Evolutionary conservation across 345 rosid genomes (phyloP).

Genomic region (Eucalyptus pauciflora): DNA sequence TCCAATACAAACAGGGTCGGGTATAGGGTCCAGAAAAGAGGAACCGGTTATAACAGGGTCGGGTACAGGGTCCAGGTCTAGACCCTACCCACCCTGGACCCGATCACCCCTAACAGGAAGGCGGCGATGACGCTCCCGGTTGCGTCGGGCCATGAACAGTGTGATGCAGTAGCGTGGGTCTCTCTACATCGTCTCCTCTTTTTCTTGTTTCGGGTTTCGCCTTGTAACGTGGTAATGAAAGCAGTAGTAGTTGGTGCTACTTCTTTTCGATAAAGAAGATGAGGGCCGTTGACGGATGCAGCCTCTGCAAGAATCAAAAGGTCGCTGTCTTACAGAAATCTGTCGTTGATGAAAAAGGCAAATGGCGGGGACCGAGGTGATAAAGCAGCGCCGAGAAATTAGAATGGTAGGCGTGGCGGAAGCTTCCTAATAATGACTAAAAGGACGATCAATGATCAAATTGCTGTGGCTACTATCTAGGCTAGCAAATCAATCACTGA

Average conservation of each 20-base stretch:
- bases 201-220: background rate
- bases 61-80: no score
- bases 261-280: background rate
- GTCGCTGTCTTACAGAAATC: background rate
- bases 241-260: background rate
- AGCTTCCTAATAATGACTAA: background rate
- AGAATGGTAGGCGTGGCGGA: background rate
- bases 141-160: background rate
- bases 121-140: background rate
- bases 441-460: background rate
- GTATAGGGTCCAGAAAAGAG: no score
- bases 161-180: background rate
- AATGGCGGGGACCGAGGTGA: background rate
- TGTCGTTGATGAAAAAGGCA: background rate
- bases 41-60: no score
- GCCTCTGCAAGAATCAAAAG: background rate
- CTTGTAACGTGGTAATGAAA: background rate
- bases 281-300: background rate
- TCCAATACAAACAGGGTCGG: no score
- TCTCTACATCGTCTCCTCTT: background rate
- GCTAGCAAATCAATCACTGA: background rate
- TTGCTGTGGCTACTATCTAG: background rate
- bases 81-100: no score
- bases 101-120: no score
- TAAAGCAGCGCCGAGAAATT: background rate